Conservation (phyloP, 495 filamentous ascomycete species). For the Hyaloscypha bicolor region DNA sequence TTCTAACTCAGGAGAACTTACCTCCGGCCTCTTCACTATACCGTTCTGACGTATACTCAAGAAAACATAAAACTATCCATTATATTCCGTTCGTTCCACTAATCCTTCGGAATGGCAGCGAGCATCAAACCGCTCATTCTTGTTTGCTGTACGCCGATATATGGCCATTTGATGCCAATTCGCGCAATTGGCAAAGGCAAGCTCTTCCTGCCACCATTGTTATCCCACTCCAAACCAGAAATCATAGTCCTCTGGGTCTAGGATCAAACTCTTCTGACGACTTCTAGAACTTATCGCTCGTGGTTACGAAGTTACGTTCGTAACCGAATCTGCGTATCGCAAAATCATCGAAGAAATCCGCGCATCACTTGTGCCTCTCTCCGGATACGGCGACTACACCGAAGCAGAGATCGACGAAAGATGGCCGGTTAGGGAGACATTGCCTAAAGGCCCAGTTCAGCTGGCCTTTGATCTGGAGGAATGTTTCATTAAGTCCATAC, state of each 20-base stretch:
- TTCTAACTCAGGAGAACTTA: no score
- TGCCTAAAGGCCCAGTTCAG: background rate
- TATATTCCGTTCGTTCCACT: no score
- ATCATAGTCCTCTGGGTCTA: no score
- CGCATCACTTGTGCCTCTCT: background rate
- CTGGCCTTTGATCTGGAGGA: background rate
- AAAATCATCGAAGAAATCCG: background rate
- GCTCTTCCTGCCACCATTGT: no score
- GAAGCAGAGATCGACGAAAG: background rate
- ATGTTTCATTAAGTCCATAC: background rate
- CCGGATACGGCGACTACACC: background rate
- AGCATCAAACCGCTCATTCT: slow-evolving; percentile 8
- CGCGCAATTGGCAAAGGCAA: slow-evolving; percentile 1
- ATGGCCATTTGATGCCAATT: slow-evolving; percentile 4
- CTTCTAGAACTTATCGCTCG: background rate
- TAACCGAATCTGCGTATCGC: background rate
- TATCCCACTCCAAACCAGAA: no score
- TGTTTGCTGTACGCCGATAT: slow-evolving; percentile 1
- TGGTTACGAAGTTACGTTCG: slow-evolving; percentile 10
- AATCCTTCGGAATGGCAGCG: no score
- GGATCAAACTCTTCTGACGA: no score
- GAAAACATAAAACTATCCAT: no score
- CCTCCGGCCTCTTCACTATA: no score
- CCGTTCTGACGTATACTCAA: no score
- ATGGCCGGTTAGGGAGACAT: background rate